A percentile compares a stretch with the other conserved stretches of the same genome.
These are phyloP conservation scores for Paradendryphiella salina DNA, from an alignment of 2,329 filamentous ascomycete genomes.

Conservation along the genomic window DNA sequence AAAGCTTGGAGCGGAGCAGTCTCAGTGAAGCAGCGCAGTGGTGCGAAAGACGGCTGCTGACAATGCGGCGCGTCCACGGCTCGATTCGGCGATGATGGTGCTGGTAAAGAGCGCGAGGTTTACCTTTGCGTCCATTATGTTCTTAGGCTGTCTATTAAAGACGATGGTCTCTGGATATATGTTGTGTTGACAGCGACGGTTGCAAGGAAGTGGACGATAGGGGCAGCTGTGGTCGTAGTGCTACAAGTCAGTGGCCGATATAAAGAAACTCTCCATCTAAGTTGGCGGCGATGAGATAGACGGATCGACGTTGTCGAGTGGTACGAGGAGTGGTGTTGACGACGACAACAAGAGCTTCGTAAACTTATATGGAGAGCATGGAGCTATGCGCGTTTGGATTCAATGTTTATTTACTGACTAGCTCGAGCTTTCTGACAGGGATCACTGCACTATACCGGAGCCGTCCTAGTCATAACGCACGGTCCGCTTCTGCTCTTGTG, in stretches of 20 bases:
- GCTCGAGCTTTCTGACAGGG: slow-evolving; percentile 11
- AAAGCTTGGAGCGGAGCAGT: slow-evolving; percentile 5
- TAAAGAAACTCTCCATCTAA: slow-evolving; percentile 50
- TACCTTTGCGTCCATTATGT: slow-evolving; percentile 53
- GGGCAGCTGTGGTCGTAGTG: slow-evolving; percentile 35
- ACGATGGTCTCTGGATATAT: slow-evolving; percentile 18
- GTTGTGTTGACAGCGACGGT: slow-evolving; percentile 27
- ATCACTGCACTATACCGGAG: slow-evolving; percentile 7
- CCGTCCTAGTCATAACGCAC: slow-evolving; percentile 12
- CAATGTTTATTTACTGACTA: slow-evolving; percentile 20
- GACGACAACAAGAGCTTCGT: slow-evolving; percentile 20
- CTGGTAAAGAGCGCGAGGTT: slow-evolving; percentile 14
- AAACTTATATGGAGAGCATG: slow-evolving; percentile 34
- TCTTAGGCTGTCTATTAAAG: slow-evolving; percentile 26
- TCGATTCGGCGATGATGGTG: background rate
- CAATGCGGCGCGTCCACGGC: slow-evolving; percentile 4
- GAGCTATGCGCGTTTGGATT: slow-evolving; percentile 18
- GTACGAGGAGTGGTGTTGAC: slow-evolving; percentile 36
- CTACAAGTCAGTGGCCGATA: slow-evolving; percentile 43
- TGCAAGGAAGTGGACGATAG: slow-evolving; percentile 28
- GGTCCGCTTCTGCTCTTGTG: slow-evolving; percentile 7
- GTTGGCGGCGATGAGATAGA: slow-evolving; percentile 47
- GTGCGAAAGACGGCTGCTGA: slow-evolving; percentile 5
- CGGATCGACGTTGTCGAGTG: slow-evolving; percentile 31
- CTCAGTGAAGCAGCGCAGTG: slow-evolving; percentile 5